Evolutionary conservation across 2,329 filamentous ascomycete species (phyloP).

Genomic region (Onygena corvina): DNA sequence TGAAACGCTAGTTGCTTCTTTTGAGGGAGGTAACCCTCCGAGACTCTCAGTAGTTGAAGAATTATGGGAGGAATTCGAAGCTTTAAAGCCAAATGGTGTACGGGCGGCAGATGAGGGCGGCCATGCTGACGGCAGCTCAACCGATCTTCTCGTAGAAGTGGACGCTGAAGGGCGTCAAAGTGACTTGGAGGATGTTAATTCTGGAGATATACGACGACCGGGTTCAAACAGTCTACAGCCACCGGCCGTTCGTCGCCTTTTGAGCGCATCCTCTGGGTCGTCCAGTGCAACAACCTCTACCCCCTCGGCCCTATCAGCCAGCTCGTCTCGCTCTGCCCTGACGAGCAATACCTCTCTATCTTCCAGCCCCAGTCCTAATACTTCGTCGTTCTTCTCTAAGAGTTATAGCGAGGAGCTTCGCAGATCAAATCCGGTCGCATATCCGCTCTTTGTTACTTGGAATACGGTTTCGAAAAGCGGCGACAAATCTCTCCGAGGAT

Average conservation of each 20-base stretch:
- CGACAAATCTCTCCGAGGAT: slow-evolving; percentile 66
- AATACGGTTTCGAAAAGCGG: slow-evolving; percentile 56
- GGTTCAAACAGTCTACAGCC: slow-evolving; percentile 20
- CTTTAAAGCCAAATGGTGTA: slow-evolving; percentile 20
- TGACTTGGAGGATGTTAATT: slow-evolving; percentile 11
- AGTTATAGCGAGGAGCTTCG: slow-evolving; percentile 7
- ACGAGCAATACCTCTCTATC: slow-evolving; percentile 33
- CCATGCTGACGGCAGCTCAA: neutral
- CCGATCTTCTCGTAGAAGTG: slow-evolving; percentile 12
- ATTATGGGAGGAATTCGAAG: slow-evolving; percentile 49
- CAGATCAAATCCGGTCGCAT: slow-evolving; percentile 19
- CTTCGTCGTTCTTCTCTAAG: slow-evolving; percentile 24
- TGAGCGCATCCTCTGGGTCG: slow-evolving; percentile 27
- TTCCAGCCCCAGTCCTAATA: slow-evolving; percentile 30
- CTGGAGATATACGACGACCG: slow-evolving; percentile 11
- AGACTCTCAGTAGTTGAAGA: slow-evolving; percentile 57
- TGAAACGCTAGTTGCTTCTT: slow-evolving; percentile 66
- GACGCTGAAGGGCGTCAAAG: slow-evolving; percentile 19
- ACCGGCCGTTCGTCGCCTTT: slow-evolving; percentile 26
- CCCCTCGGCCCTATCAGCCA: slow-evolving; percentile 37
- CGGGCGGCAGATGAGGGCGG: slow-evolving; percentile 19
- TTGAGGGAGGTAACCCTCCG: slow-evolving; percentile 57
- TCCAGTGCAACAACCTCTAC: slow-evolving; percentile 26
- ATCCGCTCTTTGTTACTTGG: slow-evolving; percentile 90
- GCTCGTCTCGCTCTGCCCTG: slow-evolving; percentile 36